Evolutionary conservation across 305 asterid species (phyloP).

Genomic region (Fraxinus paxiana): DNA sequence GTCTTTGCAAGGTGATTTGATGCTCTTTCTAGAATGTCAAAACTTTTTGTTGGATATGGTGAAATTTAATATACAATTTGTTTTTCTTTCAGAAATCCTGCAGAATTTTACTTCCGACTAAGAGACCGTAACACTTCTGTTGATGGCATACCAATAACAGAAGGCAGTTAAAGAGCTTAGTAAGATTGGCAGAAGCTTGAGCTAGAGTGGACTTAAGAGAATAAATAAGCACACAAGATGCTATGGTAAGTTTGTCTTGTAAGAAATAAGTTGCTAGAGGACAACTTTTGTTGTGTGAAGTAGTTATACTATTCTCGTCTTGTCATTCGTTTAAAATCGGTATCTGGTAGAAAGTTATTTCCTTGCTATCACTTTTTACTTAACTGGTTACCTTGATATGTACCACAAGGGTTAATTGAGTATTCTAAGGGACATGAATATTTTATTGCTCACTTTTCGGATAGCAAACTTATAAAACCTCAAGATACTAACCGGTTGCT

Average conservation of each 20-base stretch:
- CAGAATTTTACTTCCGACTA: conserved; percentile 79
- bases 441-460: conserved; percentile 4
- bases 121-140: conserved; percentile 75
- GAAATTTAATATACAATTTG: conserved; percentile 19
- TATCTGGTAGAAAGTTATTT: not conserved
- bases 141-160: conserved; percentile 93
- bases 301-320: conserved; percentile 2
- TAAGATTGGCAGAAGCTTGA: conserved; percentile 92
- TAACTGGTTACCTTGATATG: conserved; percentile 8
- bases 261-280: conserved; percentile 14
- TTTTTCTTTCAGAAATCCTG: conserved; percentile 63
- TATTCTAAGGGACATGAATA: not conserved
- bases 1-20: conserved; percentile 70
- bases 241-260: conserved; percentile 55
- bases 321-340: not conserved
- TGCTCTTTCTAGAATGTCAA: conserved; percentile 12
- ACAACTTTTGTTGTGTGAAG: conserved; percentile 10
- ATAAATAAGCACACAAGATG: conserved; percentile 79
- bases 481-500: not conserved
- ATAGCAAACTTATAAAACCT: not conserved
- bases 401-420: not conserved
- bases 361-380: not conserved
- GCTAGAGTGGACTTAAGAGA: conserved; percentile 90
- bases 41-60: conserved; percentile 13
- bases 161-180: conserved; percentile 92